phyloP scores from a whole-genome alignment of 192 early-diverging fungal species.

The Backusella mclennaniae region DNA sequence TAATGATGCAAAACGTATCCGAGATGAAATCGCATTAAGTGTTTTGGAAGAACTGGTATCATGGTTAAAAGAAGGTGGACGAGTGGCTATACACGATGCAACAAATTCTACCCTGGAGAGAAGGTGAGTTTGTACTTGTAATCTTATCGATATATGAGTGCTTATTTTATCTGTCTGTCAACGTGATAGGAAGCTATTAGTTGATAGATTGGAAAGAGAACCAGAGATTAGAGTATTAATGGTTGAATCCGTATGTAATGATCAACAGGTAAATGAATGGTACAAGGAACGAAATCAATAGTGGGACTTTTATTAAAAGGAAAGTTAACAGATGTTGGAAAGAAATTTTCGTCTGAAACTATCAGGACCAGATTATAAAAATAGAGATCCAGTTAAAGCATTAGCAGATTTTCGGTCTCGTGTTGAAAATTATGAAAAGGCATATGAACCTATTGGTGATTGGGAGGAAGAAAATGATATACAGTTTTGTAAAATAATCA shows the following conservation, averaged over 20 bases:
- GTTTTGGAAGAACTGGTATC: constrained; percentile 87
- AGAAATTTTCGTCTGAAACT: constrained; percentile 89
- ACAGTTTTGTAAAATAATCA: constrained; percentile 93
- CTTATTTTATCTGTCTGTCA: neutral
- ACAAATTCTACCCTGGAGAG: constrained; percentile 91
- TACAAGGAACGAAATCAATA: constrained; percentile 23
- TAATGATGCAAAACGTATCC: constrained; percentile 62
- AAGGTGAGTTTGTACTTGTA: constrained; percentile 42
- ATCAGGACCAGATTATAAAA: constrained; percentile 90
- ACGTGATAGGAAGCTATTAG: constrained; percentile 47
- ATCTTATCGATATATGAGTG: neutral
- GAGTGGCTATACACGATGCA: constrained; percentile 92
- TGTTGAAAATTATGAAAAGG: constrained; percentile 89
- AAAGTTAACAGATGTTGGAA: constrained; percentile 56
- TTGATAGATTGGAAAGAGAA: constrained; percentile 58
- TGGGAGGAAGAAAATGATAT: constrained; percentile 80
- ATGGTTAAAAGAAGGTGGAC: constrained; percentile 87
- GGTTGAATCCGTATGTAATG: constrained; percentile 87
- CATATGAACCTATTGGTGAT: constrained; percentile 83
- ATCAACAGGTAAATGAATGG: constrained; percentile 41
- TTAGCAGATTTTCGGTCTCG: constrained; percentile 83
- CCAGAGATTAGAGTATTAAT: constrained; percentile 69
- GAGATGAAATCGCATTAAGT: constrained; percentile 89
- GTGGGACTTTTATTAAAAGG: constrained; percentile 22
- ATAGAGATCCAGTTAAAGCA: constrained; percentile 79